These are phyloP conservation scores for Fusarium bactridioides DNA, from an alignment of 2,329 filamentous ascomycete genomes.

Conservation along the genomic window DNA sequence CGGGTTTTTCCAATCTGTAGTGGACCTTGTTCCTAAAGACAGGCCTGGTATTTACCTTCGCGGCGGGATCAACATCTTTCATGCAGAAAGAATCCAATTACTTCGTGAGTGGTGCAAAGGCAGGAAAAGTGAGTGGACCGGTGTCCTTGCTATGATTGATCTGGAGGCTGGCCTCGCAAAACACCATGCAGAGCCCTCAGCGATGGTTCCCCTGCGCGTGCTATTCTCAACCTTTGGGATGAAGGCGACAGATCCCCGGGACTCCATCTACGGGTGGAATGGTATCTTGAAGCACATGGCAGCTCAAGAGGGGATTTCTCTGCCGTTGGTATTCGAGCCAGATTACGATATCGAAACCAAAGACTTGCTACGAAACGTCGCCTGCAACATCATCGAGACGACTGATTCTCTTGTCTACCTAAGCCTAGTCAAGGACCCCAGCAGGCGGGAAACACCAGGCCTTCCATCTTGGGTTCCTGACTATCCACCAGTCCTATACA, in stretches of 20 bases:
- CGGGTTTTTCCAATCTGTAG: not conserved
- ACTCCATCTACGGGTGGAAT: not conserved
- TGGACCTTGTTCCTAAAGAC: not conserved
- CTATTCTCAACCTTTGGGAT: not conserved
- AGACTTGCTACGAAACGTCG: not conserved
- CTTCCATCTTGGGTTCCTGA: conserved; percentile 2
- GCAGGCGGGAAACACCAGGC: not conserved
- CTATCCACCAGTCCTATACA: not conserved
- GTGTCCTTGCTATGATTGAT: not conserved
- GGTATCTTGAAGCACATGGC: conserved; percentile 7
- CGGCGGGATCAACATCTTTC: not conserved
- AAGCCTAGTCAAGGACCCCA: not conserved
- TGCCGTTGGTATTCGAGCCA: not conserved
- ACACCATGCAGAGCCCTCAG: not conserved
- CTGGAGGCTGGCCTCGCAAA: not conserved
- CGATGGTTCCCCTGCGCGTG: not conserved
- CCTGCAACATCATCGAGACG: not conserved
- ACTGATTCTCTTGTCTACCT: not conserved
- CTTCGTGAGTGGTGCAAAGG: conserved; percentile 11
- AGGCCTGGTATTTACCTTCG: not conserved
- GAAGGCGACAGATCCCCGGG: not conserved
- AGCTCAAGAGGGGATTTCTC: fast-evolving
- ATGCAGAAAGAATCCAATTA: not conserved
- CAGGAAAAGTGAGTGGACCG: not conserved
- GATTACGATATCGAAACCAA: not conserved